Evolutionary conservation across 1,284 basidiomycete genomes (phyloP), one percentile per base, ranked within the genome.

Genomic region (Tylopilus sp.): DNA sequence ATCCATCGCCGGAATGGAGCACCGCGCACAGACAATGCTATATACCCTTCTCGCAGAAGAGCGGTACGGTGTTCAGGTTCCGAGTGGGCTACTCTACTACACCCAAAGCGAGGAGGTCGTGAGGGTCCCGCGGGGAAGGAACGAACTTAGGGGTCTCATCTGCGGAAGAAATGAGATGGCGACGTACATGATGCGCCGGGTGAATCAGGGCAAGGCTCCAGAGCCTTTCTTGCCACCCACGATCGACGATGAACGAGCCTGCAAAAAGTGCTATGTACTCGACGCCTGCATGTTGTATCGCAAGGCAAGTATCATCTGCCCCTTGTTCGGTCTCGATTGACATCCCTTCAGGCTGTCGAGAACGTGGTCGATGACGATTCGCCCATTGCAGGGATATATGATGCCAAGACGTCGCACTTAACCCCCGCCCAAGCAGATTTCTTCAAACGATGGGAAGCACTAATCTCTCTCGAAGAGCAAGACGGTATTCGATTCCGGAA

Each of bases 1-100:
- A 44, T 69, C 85, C 1, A 71, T 82, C 25, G 83, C 83, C 11
- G 81, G 86, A 2, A 84, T 95, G 78, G 92, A 96, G 58, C 97
- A 99, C 67, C 86, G 94, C 36, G 97, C 97, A 0, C 96, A 99
- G 69, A 99, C 97, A 1, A 95, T 97, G 86, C 72, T 99, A 6
- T 99, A 99, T 65, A 97, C 93, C 0, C 74, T 99, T 12, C 78
- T 99, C 7, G 85, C 95, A 64, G 81, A 84, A 30, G 95, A 99
- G 62, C 81, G 94, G 12, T 98, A 98, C 63, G 85, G 88, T 55
- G 71, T 72, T 10, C 72, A 77, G 56, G 78, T 88, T 0, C 72
- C 79, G 3, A 82, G 85, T 12, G 97, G 97, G 2, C 70, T 99
- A 42, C 75, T 99, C 25, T 97, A 93, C 65, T 99, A 99, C 65